Evolutionary conservation across 2,329 filamentous ascomycete genomes (phyloP), one percentile per base, ranked within the genome.

Genomic region (Emydomyces testavorans): DNA sequence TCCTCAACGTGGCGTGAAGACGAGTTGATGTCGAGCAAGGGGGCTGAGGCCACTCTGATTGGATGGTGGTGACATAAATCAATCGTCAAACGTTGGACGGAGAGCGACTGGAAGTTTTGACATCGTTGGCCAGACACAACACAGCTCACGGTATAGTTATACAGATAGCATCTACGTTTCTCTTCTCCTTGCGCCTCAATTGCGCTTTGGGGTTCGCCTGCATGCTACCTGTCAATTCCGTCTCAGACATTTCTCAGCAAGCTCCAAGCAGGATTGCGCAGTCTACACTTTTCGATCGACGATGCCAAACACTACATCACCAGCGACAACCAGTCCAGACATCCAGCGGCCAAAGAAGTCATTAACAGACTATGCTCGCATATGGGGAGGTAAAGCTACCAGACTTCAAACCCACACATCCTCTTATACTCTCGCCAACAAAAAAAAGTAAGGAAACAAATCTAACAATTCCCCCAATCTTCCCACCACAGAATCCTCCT

Each of bases 401-500:
- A 31, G 16, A 41, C n/a, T n/a, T n/a, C n/a, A n/a, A n/a, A n/a
- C n/a, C n/a, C n/a, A n/a, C n/a, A n/a, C n/a, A n/a, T n/a, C n/a
- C n/a, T n/a, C n/a, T n/a, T n/a, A n/a, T n/a, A n/a, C n/a, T n/a
- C n/a, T n/a, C n/a, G n/a, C n/a, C n/a, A n/a, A n/a, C n/a, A n/a
- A n/a, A n/a, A n/a, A n/a, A n/a, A n/a, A n/a, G n/a, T n/a, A n/a
- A n/a, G n/a, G n/a, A n/a, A n/a, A n/a, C n/a, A n/a, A n/a, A 10
- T 48, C 35, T 26, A 20, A 42, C 39, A n/a, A 32, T 11, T n/a
- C 24, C 2, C 2, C 24, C n/a, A 21, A 23, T 31, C 16, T 31
- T 16, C 5, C 23, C 20, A 10, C n/a, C 23, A 21, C 58, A 83
- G 80, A 80, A 64, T 78, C 75, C 50, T 73, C 80, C 6, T 72